These are phyloP conservation scores for Exophiala lecanii-corni DNA, from an alignment of 2,329 filamentous ascomycete genomes.

Conservation along the genomic window DNA sequence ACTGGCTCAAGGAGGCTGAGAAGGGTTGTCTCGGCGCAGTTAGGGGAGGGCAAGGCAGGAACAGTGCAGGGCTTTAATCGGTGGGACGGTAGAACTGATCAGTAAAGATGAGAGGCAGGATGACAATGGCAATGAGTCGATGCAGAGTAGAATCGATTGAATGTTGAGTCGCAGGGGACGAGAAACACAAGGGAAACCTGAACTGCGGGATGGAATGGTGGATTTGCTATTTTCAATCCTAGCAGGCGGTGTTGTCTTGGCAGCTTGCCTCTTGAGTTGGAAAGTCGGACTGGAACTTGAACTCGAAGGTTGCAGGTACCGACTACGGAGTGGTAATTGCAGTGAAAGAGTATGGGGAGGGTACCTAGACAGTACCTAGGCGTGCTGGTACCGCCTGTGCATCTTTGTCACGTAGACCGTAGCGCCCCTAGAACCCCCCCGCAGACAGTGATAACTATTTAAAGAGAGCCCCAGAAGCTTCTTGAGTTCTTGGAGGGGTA, in stretches of 20 bases:
- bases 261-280: too few relatives aligned
- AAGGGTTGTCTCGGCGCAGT: constrained; percentile 17
- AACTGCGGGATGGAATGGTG: constrained; percentile 11
- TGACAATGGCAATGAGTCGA: constrained; percentile 3
- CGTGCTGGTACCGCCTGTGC: too few relatives aligned
- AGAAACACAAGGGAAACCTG: constrained; percentile 5
- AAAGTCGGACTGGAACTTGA: too few relatives aligned
- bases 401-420: too few relatives aligned
- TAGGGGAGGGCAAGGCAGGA: constrained; percentile 9
- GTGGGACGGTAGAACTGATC: not conserved
- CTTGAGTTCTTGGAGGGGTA: too few relatives aligned
- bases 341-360: too few relatives aligned
- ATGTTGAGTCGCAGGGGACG: constrained; percentile 5
- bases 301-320: too few relatives aligned
- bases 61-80: not conserved
- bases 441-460: too few relatives aligned
- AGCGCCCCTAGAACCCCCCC: too few relatives aligned
- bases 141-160: constrained; percentile 1
- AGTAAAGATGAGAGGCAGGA: constrained; percentile 1
- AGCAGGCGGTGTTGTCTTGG: constrained; percentile 17
- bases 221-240: constrained; percentile 25
- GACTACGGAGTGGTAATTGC: too few relatives aligned
- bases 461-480: too few relatives aligned
- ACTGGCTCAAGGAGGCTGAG: constrained; percentile 13
- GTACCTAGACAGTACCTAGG: too few relatives aligned